Evolutionary conservation across 2,329 filamentous ascomycete genomes (phyloP).

Genomic region (Trichocomaceae sp.): DNA sequence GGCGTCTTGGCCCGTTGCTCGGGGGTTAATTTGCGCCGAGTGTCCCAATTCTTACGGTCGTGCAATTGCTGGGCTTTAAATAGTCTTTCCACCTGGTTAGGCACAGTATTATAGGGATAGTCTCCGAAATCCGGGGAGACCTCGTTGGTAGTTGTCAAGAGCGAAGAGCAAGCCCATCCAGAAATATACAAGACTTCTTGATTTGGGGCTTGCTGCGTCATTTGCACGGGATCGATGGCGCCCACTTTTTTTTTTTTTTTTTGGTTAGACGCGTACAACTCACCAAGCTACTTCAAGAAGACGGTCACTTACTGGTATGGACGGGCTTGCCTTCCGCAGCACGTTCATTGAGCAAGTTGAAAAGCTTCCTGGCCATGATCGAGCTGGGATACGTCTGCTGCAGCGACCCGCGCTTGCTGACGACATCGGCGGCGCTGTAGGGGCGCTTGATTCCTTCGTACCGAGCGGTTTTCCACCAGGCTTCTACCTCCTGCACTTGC

Average conservation of each 20-base stretch:
- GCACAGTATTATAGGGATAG: conserved; percentile 98
- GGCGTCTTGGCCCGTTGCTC: conserved; percentile 68
- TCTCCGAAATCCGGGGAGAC: conserved; percentile 97
- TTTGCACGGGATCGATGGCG: conserved; percentile 96
- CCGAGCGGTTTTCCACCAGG: conserved; percentile 83
- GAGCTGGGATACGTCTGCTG: conserved; percentile 87
- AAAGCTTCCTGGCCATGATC: conserved; percentile 90
- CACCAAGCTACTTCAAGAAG: not conserved
- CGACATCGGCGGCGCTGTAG: conserved; percentile 84
- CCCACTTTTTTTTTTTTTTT: conserved; percentile 57
- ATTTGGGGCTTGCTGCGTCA: conserved; percentile 95
- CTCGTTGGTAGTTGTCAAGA: conserved; percentile 90
- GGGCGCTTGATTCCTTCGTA: conserved; percentile 86
- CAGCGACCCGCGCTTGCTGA: conserved; percentile 84
- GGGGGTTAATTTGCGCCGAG: conserved; percentile 67
- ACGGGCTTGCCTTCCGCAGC: conserved; percentile 75
- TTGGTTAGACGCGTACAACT: too few relatives aligned
- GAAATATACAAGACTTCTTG: conserved; percentile 95
- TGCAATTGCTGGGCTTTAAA: conserved; percentile 97
- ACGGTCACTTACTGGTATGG: conserved; percentile 66
- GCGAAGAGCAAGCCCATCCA: conserved; percentile 93
- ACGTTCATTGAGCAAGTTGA: conserved; percentile 75
- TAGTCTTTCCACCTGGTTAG: conserved; percentile 92
- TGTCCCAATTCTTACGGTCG: conserved; percentile 91
- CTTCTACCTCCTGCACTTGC: conserved; percentile 75